phyloP scores from a whole-genome alignment of 305 asterid species.

The Ajuga reptans region DNA sequence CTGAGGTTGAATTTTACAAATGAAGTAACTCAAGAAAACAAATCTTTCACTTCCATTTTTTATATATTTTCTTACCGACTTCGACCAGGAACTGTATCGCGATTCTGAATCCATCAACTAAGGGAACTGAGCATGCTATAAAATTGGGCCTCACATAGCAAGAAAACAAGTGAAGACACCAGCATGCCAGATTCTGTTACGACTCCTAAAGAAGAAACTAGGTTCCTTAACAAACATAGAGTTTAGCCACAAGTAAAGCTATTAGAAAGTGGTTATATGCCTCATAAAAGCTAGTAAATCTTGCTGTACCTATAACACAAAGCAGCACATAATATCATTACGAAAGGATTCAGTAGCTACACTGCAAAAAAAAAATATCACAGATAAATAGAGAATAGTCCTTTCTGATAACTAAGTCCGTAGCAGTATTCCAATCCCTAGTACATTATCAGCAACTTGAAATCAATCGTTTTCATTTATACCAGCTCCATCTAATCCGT shows the following conservation, averaged over 20 bases:
- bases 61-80: no score
- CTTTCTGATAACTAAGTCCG: neutral
- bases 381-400: neutral
- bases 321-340: neutral
- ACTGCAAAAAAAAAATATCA: neutral
- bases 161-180: neutral
- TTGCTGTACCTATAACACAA: neutral
- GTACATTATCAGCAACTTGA: neutral
- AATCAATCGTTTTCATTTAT: neutral
- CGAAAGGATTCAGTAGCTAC: neutral
- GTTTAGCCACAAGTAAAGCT: neutral
- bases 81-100: no score
- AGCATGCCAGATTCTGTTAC: neutral
- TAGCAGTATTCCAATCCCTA: neutral
- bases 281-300: neutral
- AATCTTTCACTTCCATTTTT: no score
- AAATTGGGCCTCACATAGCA: neutral
- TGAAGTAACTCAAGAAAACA: no score
- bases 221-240: neutral
- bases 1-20: no score
- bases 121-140: no score
- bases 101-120: no score
- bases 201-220: neutral
- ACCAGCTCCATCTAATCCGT: neutral
- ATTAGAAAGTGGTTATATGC: neutral